phyloP scores from a whole-genome alignment of 192 early-diverging fungal species.

The Coemansia sp. region DNA sequence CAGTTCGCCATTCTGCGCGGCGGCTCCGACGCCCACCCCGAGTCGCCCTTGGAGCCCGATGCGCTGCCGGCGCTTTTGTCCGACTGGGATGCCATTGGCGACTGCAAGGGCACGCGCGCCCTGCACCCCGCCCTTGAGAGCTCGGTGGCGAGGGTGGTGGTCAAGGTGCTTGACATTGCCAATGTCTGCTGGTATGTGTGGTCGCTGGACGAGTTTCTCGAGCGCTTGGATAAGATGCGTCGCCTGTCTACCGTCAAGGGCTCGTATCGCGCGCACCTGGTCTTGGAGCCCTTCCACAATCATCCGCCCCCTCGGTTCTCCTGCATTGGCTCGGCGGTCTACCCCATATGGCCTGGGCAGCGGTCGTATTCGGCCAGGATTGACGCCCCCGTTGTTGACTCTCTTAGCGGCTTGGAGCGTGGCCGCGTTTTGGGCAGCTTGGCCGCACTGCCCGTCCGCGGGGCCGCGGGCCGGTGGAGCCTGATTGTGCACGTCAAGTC shows the following conservation, averaged over 20 bases:
- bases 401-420: conserved; percentile 33
- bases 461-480: conserved; percentile 12
- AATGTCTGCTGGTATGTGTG: conserved; percentile 60
- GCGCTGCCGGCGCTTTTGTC: conserved; percentile 39
- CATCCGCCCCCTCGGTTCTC: conserved; percentile 34
- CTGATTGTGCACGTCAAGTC: conserved; percentile 40
- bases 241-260: conserved; percentile 55
- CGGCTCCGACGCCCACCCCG: conserved; percentile 25
- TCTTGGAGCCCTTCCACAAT: conserved; percentile 37
- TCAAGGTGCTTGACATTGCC: conserved; percentile 55
- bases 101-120: background rate
- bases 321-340: conserved; percentile 37
- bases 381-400: conserved; percentile 40
- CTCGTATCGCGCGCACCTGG: conserved; percentile 38
- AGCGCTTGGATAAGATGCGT: conserved; percentile 68
- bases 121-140: conserved; percentile 16
- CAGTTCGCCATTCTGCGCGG: conserved; percentile 78
- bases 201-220: conserved; percentile 60
- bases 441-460: conserved; percentile 33
- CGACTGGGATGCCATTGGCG: conserved; percentile 30
- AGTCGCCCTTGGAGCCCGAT: conserved; percentile 49
- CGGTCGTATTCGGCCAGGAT: conserved; percentile 41
- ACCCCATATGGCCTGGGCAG: conserved; percentile 43
- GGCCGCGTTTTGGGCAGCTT: conserved; percentile 26
- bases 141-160: conserved; percentile 34